A percentile compares a stretch with the other conserved stretches of the same genome.
Evolutionary conservation across 192 early-diverging fungal species (phyloP).

Genomic region (Rhizoclosmatium sp.): DNA sequence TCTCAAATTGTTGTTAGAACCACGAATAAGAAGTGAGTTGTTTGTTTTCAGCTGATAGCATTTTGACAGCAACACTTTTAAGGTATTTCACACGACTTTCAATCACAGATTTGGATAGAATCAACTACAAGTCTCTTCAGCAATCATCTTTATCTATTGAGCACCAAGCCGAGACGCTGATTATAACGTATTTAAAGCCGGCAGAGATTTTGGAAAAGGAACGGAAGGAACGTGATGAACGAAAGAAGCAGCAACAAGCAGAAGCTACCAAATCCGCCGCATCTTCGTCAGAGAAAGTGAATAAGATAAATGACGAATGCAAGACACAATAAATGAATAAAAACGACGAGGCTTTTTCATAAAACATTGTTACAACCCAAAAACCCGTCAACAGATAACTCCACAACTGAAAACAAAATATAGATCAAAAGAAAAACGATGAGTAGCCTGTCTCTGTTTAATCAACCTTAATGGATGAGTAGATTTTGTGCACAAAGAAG

Average conservation of each 20-base stretch:
- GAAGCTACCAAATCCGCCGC: neutral
- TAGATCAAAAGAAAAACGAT: too few species aligned
- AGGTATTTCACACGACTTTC: constrained; percentile 34
- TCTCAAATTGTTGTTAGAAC: constrained; percentile 39
- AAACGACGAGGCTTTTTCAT: neutral
- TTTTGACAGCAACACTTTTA: neutral
- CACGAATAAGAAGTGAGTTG: constrained; percentile 44
- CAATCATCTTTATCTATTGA: neutral
- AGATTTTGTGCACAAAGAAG: constrained; percentile 77
- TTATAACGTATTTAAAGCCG: constrained; percentile 35
- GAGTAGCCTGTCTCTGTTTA: constrained; percentile 17
- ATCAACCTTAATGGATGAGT: constrained; percentile 76
- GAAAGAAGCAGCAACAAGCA: neutral
- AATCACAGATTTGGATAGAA: constrained; percentile 32
- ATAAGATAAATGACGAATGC: constrained; percentile 25
- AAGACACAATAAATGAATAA: constrained; percentile 17
- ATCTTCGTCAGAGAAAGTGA: neutral
- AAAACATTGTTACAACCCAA: too few species aligned
- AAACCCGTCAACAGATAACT: too few species aligned
- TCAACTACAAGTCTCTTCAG: neutral
- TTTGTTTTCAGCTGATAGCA: neutral
- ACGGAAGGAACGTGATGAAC: constrained; percentile 14
- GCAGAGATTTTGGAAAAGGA: constrained; percentile 27
- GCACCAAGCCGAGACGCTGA: constrained; percentile 29
- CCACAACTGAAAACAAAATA: too few species aligned